These are phyloP conservation scores for Solanum corneliomulleri DNA, from an alignment of 257 asterid genomes.

Conservation along the genomic window DNA sequence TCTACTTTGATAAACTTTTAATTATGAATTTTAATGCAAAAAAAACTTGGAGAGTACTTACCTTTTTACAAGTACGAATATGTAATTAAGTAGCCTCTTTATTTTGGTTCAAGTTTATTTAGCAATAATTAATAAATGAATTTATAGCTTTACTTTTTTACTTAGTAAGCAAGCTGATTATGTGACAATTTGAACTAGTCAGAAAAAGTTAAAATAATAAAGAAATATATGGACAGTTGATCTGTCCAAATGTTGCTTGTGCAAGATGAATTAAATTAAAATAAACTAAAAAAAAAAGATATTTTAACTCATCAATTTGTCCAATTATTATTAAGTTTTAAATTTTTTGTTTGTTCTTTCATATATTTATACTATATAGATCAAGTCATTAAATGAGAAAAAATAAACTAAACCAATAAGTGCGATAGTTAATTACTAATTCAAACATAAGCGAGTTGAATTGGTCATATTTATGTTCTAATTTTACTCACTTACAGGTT, in stretches of 20 bases:
- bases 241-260: too few relatives aligned
- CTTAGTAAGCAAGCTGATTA: not conserved
- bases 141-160: not conserved
- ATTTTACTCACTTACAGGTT: not conserved
- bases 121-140: not conserved
- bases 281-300: too few relatives aligned
- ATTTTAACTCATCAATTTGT: too few relatives aligned
- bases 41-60: not conserved
- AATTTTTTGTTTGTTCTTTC: not conserved
- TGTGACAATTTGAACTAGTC: not conserved
- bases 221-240: too few relatives aligned
- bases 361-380: not conserved
- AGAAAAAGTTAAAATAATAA: too few relatives aligned
- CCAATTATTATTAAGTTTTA: too few relatives aligned
- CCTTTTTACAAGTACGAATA: not conserved
- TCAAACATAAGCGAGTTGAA: not conserved
- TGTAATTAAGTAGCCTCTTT: not conserved
- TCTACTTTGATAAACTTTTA: not conserved
- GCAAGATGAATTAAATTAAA: too few relatives aligned
- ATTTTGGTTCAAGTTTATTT: not conserved
- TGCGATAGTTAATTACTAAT: too few relatives aligned
- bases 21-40: not conserved
- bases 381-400: not conserved
- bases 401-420: not conserved
- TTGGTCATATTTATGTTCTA: not conserved